Conservation (phyloP, 306 rosid genomes). For the Coriaria nepalensis region DNA sequence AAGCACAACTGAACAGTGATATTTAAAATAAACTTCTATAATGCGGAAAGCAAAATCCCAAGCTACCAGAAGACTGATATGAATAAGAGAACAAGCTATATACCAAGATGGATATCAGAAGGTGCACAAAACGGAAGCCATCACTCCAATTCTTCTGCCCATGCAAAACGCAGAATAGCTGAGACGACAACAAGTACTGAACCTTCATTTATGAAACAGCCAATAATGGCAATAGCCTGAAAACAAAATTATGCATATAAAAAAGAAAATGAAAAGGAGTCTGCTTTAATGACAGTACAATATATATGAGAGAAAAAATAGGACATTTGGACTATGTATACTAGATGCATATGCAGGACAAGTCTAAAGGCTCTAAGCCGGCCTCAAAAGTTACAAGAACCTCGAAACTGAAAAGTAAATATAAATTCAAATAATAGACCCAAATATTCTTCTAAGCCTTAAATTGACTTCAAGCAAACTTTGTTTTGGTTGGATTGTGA, state of each 20-base stretch:
- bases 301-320: too few species aligned
- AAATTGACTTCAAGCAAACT: too few species aligned
- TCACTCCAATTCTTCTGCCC: constrained; percentile 96
- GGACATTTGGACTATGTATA: too few species aligned
- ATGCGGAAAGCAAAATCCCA: neutral
- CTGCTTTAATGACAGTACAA: constrained; percentile 2
- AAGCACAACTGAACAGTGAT: constrained; percentile 5
- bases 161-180: constrained; percentile 76
- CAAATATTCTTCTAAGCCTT: too few species aligned
- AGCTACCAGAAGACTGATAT: constrained; percentile 6
- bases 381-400: too few species aligned
- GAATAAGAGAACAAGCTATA: constrained; percentile 5
- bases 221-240: constrained; percentile 88
- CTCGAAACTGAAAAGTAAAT: too few species aligned
- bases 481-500: too few species aligned
- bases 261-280: constrained; percentile 1
- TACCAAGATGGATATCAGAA: constrained; percentile 80
- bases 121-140: constrained; percentile 92
- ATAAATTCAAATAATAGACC: too few species aligned
- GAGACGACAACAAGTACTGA: constrained; percentile 86
- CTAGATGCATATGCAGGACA: too few species aligned
- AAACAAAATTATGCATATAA: constrained; percentile 7
- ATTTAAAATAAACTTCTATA: neutral
- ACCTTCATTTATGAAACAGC: constrained; percentile 75
- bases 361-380: too few species aligned